Base-by-base conservation (phyloP, 192 early-diverging fungal species). In the Chytriomyces confervae region DNA sequence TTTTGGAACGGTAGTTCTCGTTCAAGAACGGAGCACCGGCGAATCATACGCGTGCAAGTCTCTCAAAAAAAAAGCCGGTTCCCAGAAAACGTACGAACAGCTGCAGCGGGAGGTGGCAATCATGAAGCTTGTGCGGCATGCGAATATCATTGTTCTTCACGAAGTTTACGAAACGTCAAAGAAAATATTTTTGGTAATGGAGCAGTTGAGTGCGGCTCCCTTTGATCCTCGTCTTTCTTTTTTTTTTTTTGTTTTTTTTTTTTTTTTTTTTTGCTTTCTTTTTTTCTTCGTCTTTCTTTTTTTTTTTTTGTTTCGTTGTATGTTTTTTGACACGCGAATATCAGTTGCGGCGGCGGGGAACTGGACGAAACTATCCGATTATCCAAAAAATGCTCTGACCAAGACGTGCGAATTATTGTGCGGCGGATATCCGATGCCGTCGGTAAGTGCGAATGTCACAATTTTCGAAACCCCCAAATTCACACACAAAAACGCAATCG, bases 151-250 rank as follows among this genome's bases (percentile, higher is more conserved):
- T 2, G 62, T 70, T 13, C 63, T 88, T 49, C 50, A 77, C 10
- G 87, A 87, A 61, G 85, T 87, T 0, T 88, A 76, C 68, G 87
- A 88, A 67, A 82, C 84, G 46, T 82, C 87, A 2, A 79, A 84
- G 66, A 80, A 87, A 66, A 76, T 87, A 8, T 83, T 79, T 48
- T 77, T 88, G 60, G 75, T 88, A 13, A 87, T 88, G 87, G 87
- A 88, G 70, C 82, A 85, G 86, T 87, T 74, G 16, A 44, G 72
- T 72, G n/a, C 16, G 48, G 10, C 16, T 50, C 45, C 45, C 20
- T 43, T 9, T 69, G 36, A 65, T 27, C 4, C 24, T 6, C 24
- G 24, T 27, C 53, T 69, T 36, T 69, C 2, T 47, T 13, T 69
- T 36, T 69, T 3, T 57, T 3, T 57, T n/a, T 69, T 36, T 69